Conservation (phyloP, 257 asterid species). For the Solanum raphanifolium region DNA sequence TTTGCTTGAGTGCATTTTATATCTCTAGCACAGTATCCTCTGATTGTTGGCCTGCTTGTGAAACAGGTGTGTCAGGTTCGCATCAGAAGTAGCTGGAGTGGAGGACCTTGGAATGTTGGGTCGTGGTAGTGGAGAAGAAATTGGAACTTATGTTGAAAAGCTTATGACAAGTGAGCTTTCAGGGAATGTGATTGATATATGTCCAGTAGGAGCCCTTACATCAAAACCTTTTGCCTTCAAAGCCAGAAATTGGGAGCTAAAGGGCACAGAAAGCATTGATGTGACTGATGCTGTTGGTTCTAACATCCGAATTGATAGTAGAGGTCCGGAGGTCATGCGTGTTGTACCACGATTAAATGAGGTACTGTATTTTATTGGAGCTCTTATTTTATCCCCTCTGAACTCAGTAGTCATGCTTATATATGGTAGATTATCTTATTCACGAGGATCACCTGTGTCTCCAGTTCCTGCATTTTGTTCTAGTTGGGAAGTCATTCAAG, state of each 20-base stretch:
- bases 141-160: constrained; percentile 92
- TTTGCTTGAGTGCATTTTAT: neutral
- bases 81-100: constrained; percentile 90
- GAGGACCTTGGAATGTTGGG: constrained; percentile 98
- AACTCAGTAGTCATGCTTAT: neutral
- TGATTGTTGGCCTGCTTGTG: constrained; percentile 1
- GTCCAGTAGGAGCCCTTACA: constrained; percentile 98
- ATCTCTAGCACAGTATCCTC: neutral
- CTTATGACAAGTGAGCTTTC: constrained; percentile 99
- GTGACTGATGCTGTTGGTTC: constrained; percentile 99
- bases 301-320: constrained; percentile 91
- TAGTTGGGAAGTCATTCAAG: neutral
- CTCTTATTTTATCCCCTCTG: neutral
- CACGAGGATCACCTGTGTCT: neutral
- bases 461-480: neutral
- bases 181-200: constrained; percentile 95
- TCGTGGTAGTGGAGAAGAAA: constrained; percentile 99
- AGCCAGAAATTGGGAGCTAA: constrained; percentile 98
- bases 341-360: constrained; percentile 91
- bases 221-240: constrained; percentile 98
- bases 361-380: constrained; percentile 21
- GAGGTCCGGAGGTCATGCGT: constrained; percentile 99
- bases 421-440: neutral
- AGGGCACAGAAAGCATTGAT: constrained; percentile 97
- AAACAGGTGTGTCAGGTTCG: constrained; percentile 94